Conservation (phyloP, 805 yeast species). For the Suhomyces sp. region DNA sequence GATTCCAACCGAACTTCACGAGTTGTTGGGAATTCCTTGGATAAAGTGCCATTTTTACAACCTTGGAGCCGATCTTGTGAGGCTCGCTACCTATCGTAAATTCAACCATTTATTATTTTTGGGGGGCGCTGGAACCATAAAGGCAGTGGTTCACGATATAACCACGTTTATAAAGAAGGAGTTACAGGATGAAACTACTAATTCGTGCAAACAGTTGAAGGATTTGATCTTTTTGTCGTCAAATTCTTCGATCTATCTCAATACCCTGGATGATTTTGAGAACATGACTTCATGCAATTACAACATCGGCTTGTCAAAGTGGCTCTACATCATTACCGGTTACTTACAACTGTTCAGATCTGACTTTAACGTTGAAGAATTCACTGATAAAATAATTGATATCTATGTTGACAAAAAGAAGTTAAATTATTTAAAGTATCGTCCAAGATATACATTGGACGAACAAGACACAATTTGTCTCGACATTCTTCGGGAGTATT, state of each 20-base stretch:
- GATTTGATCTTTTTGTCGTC: slow-evolving; percentile 17
- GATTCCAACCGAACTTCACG: slow-evolving; percentile 9
- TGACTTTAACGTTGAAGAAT: slow-evolving; percentile 19
- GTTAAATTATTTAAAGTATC: slow-evolving; percentile 8
- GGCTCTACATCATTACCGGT: slow-evolving; percentile 29
- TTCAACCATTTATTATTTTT: slow-evolving; percentile 24
- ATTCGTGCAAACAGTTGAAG: slow-evolving; percentile 17
- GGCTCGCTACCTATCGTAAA: slow-evolving; percentile 32
- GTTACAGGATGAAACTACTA: slow-evolving; percentile 15
- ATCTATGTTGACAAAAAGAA: slow-evolving; percentile 25
- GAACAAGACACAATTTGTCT: slow-evolving; percentile 13
- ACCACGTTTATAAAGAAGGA: slow-evolving; percentile 31
- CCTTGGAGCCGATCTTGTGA: slow-evolving; percentile 33
- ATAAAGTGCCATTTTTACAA: slow-evolving; percentile 31
- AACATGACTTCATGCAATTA: slow-evolving; percentile 5
- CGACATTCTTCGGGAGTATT: slow-evolving; percentile 23
- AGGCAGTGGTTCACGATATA: slow-evolving; percentile 32
- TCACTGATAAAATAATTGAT: slow-evolving; percentile 30
- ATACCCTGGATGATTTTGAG: neutral
- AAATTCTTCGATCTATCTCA: slow-evolving; percentile 7
- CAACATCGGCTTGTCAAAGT: slow-evolving; percentile 11
- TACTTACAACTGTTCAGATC: slow-evolving; percentile 21
- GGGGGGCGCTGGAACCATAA: slow-evolving; percentile 33
- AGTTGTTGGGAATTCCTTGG: slow-evolving; percentile 22
- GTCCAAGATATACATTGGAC: slow-evolving; percentile 4